Percentiles rank a stretch among this genome's conserved stretches.
Conservation (phyloP, 495 filamentous ascomycete genomes). For the Venustampulla echinocandica region DNA sequence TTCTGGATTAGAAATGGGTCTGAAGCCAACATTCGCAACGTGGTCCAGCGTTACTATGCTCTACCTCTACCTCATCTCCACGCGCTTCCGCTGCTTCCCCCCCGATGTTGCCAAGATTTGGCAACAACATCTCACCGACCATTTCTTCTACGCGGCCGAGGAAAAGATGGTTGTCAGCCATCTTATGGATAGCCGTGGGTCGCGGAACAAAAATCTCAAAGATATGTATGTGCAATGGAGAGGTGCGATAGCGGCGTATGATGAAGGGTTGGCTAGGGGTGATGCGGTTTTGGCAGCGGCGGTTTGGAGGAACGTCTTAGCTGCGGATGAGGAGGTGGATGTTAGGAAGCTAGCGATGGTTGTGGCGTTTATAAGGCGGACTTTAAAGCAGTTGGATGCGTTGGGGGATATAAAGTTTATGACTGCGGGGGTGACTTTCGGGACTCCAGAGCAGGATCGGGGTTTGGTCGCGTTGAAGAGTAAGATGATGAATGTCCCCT, state of each 20-base stretch:
- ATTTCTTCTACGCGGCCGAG: slow-evolving; percentile 90
- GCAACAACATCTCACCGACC: slow-evolving; percentile 74
- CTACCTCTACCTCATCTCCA: slow-evolving; percentile 88
- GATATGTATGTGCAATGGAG: slow-evolving; percentile 91
- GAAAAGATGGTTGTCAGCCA: slow-evolving; percentile 69
- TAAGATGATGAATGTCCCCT: slow-evolving; percentile 32
- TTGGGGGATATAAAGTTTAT: slow-evolving; percentile 49
- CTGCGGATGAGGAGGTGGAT: slow-evolving; percentile 64
- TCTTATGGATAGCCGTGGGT: slow-evolving; percentile 50
- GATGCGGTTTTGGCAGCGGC: slow-evolving; percentile 82
- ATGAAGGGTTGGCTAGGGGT: slow-evolving; percentile 74
- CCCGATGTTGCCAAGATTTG: slow-evolving; percentile 49
- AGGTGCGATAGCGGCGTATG: slow-evolving; percentile 72
- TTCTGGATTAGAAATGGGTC: slow-evolving; percentile 28
- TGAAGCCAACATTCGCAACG: slow-evolving; percentile 78
- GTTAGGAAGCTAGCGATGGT: slow-evolving; percentile 60
- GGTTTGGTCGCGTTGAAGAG: slow-evolving; percentile 32
- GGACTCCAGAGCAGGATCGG: slow-evolving; percentile 26
- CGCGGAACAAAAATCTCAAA: slow-evolving; percentile 80
- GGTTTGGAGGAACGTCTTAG: slow-evolving; percentile 89
- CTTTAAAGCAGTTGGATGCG: slow-evolving; percentile 52
- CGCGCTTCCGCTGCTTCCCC: slow-evolving; percentile 71
- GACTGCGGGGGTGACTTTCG: slow-evolving; percentile 29
- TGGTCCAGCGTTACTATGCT: slow-evolving; percentile 96
- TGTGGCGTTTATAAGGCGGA: slow-evolving; percentile 68